A percentile compares a stretch with the other conserved stretches of the same genome.
phyloP scores from a whole-genome alignment of 176 grass and related monocot genomes.

The Oropetium thomaeum region DNA sequence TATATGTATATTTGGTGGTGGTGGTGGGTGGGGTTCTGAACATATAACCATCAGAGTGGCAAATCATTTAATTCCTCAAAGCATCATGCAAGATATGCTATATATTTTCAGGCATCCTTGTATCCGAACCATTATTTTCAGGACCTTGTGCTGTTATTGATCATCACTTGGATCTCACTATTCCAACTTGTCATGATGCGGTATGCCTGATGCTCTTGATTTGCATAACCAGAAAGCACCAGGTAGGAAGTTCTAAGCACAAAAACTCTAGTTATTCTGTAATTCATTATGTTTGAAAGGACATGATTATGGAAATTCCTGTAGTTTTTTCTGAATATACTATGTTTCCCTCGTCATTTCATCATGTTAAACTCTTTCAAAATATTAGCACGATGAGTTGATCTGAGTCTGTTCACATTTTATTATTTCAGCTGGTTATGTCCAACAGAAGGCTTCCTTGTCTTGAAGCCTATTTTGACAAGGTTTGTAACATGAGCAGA shows the following conservation, averaged over 20 bases:
- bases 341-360: constrained; percentile 8
- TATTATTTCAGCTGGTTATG: constrained; percentile 78
- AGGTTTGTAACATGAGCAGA: constrained; percentile 45
- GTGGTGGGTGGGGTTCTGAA: neutral
- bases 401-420: neutral
- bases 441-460: constrained; percentile 64
- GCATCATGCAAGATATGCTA: neutral
- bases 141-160: constrained; percentile 79
- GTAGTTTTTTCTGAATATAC: neutral
- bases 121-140: constrained; percentile 39
- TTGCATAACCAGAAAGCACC: constrained; percentile 77
- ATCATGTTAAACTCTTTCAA: neutral
- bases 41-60: neutral
- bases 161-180: constrained; percentile 62
- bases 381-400: constrained; percentile 3
- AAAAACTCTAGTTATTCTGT: neutral
- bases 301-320: neutral
- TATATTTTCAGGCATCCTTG: neutral
- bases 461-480: constrained; percentile 74
- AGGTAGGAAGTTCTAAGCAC: constrained; percentile 57
- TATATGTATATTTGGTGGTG: neutral
- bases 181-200: constrained; percentile 72
- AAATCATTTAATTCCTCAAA: neutral
- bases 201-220: constrained; percentile 93
- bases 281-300: neutral